Base-by-base conservation (phyloP, 2,329 filamentous ascomycete species). In the Zymoseptoria pseudotritici region DNA sequence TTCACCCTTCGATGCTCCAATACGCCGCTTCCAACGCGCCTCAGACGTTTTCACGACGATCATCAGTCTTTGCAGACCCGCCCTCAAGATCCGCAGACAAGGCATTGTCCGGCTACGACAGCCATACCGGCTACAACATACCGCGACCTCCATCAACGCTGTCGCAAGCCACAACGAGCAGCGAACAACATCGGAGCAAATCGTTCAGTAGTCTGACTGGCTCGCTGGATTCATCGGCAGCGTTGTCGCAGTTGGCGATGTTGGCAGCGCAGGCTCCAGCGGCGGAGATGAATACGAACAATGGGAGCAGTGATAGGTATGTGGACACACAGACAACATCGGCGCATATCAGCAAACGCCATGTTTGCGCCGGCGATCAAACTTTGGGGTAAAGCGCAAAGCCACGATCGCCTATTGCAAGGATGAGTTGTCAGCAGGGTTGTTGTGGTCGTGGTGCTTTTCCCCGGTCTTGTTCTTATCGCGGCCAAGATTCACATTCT, bases 81-180 rank as follows among this genome's bases (percentile, higher is more conserved):
- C 49, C 58, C n/a, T 61, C 58, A 20, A 58, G 52, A 55, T 49
- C 60, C 24, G 53, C 56, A 17, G 58, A 50, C 57, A 53, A 53
- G 46, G 24, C 20, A n/a, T 53, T 46, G 4, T 53, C 42, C 13
- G 9, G 11, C 11, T 10, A 53, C 50, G 58, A 61, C 17, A 42
- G 46, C 54, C 55, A 60, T 57, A 74, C 79, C 68, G 76, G 75
- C 59, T 74, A 78, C 65, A 78, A 80, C 50, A 79, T 80, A 57
- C 80, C 82, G 56, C 77, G 80, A 53, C 80, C 79, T 24, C 80
- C 81, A 4, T 82, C 82, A 55, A 79, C 79, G 29, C 78, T 77
- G 58, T 80, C 80, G 17, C 76, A 74, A 74, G 73, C 74, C 70
- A 74, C 78, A 71, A 74, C 86, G 26, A 56, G 51, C 20, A 42